A percentile compares a stretch with the other conserved stretches of the same genome.
Evolutionary conservation across 805 yeast species (phyloP).

Genomic region (Lachancea cidri): DNA sequence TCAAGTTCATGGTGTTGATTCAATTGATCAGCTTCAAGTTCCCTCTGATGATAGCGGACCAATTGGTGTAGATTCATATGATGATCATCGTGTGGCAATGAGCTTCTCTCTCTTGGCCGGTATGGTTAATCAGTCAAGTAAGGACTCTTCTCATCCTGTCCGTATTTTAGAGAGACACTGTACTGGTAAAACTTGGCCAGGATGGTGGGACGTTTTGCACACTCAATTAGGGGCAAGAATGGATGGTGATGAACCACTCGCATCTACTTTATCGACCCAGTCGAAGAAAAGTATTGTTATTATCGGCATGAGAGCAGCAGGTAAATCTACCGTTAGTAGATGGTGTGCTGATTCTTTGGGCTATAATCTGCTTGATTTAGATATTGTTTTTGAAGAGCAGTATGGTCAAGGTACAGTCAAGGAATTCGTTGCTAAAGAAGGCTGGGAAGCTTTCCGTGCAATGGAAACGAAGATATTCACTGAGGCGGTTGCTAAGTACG

Average conservation of each 20-base stretch:
- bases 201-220: conserved; percentile 96
- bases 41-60: conserved; percentile 46
- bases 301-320: conserved; percentile 98
- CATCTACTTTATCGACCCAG: conserved; percentile 5
- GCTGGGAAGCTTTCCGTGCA: conserved; percentile 86
- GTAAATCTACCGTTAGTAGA: conserved; percentile 79
- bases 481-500: conserved; percentile 36
- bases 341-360: conserved; percentile 72
- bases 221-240: conserved; percentile 57
- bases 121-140: conserved; percentile 34
- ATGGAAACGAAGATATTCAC: conserved; percentile 56
- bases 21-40: conserved; percentile 41
- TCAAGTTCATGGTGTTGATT: conserved; percentile 66
- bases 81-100: conserved; percentile 98
- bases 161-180: conserved; percentile 81
- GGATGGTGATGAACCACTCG: conserved; percentile 62
- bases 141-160: conserved; percentile 37
- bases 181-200: conserved; percentile 99
- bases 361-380: conserved; percentile 69
- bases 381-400: conserved; percentile 58
- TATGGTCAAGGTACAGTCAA: conserved; percentile 45
- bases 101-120: conserved; percentile 87
- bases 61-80: conserved; percentile 68
- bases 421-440: conserved; percentile 53
- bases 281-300: conserved; percentile 52